These are phyloP conservation scores for Hypoxylon cercidicola DNA, from an alignment of 495 filamentous ascomycete species.

Conservation along the genomic window DNA sequence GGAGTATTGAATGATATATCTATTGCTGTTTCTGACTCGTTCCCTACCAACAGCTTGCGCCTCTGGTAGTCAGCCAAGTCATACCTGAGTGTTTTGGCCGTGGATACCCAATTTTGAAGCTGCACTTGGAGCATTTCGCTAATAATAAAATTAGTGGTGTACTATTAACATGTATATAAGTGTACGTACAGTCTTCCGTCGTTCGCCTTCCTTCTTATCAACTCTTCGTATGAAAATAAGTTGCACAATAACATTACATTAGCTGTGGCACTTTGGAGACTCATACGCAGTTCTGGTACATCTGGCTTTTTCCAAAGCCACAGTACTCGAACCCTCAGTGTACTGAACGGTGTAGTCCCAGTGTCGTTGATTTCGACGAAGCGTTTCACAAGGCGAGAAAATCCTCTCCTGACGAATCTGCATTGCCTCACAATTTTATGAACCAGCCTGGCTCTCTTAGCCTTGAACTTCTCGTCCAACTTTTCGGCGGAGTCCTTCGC, in stretches of 20 bases:
- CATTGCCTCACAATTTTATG: slow-evolving; percentile 31
- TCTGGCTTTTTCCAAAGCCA: slow-evolving; percentile 36
- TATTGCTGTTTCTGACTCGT: neutral
- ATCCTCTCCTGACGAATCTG: slow-evolving; percentile 23
- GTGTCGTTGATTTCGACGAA: slow-evolving; percentile 25
- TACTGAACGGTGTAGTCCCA: slow-evolving; percentile 14
- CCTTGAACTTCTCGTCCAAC: slow-evolving; percentile 13
- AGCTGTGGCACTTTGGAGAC: slow-evolving; percentile 27
- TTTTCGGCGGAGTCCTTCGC: slow-evolving; percentile 4
- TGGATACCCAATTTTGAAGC: slow-evolving; percentile 21
- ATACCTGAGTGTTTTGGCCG: slow-evolving; percentile 6
- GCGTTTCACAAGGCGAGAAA: slow-evolving; percentile 22
- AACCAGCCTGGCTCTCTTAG: slow-evolving; percentile 11
- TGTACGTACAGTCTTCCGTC: slow-evolving; percentile 25
- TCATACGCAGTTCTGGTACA: slow-evolving; percentile 27
- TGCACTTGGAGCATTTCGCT: slow-evolving; percentile 18
- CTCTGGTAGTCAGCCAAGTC: slow-evolving; percentile 25
- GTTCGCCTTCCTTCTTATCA: slow-evolving; percentile 14
- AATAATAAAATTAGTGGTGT: slow-evolving; percentile 17
- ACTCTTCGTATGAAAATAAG: slow-evolving; percentile 27
- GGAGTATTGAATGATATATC: slow-evolving; percentile 16
- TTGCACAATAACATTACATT: slow-evolving; percentile 20
- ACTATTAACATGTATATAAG: neutral
- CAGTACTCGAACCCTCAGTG: slow-evolving; percentile 18
- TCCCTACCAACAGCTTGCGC: slow-evolving; percentile 7